Evolutionary conservation across 2,329 filamentous ascomycete genomes (phyloP), one percentile per base, ranked within the genome.

Genomic region (Alternaria solani): DNA sequence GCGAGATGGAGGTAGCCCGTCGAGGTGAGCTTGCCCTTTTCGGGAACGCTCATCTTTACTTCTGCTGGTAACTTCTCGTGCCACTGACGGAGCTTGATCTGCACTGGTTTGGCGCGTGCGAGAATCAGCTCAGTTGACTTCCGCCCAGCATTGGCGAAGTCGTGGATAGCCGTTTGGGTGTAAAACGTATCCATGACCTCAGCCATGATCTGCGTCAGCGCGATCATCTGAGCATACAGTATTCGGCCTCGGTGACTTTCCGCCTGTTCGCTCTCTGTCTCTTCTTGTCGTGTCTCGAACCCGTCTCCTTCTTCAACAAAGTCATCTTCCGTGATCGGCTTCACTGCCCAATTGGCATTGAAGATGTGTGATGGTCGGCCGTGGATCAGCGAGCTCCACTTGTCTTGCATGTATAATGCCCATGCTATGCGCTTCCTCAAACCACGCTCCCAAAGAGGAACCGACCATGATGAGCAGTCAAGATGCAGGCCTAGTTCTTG

Each of bases 351-450:
- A 76, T 96, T 88, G 20, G 84, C 81, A 18, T 83, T 78, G 64
- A 87, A 86, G 57, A 89, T 88, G 67, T 96, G 93, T 5, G 92
- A 95, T 1, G 93, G 93, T 11, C 93, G 89, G 9, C 93, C 93
- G 72, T 96, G 91, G 25, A 95, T 89, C 20, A 96, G 83, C 2
- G 93, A 89, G 16, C 91, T 92, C 93, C 93, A 96, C 77, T 92
- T 96, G 79, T 97, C 94, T 79, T 97, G 93, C 90, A 96, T 94
- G 76, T 95, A 96, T 51, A 96, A 79, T 2, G 92, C 93, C 93
- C 94, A 97, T 1, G 92, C 93, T 42, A 97, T 86, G 49, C 94
- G 87, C 76, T 94, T 95, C 62, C 94, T 86, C 59, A 97, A 78
- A 0, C 92, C 91, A 68, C 91, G 90, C 77, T 97, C 93, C 93